phyloP scores from a whole-genome alignment of 805 yeast genomes.

The Spathaspora girioi region DNA sequence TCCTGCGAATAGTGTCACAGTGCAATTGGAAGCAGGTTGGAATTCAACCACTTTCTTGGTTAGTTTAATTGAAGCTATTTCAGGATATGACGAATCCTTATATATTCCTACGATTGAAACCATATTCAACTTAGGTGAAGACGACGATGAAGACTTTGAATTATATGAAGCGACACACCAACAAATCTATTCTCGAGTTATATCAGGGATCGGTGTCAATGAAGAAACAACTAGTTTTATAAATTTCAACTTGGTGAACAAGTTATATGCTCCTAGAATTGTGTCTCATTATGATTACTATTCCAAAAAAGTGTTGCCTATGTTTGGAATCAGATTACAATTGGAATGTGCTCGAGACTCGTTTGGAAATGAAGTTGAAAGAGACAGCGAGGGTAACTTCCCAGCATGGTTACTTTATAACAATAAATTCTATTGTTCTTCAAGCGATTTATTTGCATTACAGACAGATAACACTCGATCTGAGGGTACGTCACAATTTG shows the following conservation, averaged over 20 bases:
- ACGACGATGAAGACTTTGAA: conserved; percentile 11
- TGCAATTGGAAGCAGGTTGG: conserved; percentile 35
- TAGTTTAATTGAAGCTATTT: conserved; percentile 39
- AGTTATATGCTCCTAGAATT: conserved; percentile 57
- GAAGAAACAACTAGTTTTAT: conserved; percentile 20
- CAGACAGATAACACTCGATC: conserved; percentile 45
- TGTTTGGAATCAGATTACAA: conserved; percentile 13
- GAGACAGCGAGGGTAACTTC: conserved; percentile 15
- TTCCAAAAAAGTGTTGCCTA: conserved; percentile 26
- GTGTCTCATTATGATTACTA: conserved; percentile 61
- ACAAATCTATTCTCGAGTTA: conserved; percentile 6
- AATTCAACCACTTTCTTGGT: conserved; percentile 36
- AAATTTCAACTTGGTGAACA: conserved; percentile 43
- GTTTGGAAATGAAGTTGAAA: conserved; percentile 25
- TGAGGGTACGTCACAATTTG: conserved; percentile 40
- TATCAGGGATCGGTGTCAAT: conserved; percentile 8
- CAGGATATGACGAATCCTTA: conserved; percentile 30
- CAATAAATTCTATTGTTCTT: conserved; percentile 54
- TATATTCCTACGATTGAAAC: conserved; percentile 30
- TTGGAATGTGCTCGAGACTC: conserved; percentile 25
- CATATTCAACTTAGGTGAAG: conserved; percentile 8
- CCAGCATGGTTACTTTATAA: conserved; percentile 52
- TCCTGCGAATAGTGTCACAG: not conserved
- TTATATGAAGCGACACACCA: conserved; percentile 5
- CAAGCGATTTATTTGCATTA: conserved; percentile 76